Percentiles rank a stretch among this genome's conserved stretches.
phyloP scores from a whole-genome alignment of 2,329 filamentous ascomycete species.

The Fusarium odoratissimum region DNA sequence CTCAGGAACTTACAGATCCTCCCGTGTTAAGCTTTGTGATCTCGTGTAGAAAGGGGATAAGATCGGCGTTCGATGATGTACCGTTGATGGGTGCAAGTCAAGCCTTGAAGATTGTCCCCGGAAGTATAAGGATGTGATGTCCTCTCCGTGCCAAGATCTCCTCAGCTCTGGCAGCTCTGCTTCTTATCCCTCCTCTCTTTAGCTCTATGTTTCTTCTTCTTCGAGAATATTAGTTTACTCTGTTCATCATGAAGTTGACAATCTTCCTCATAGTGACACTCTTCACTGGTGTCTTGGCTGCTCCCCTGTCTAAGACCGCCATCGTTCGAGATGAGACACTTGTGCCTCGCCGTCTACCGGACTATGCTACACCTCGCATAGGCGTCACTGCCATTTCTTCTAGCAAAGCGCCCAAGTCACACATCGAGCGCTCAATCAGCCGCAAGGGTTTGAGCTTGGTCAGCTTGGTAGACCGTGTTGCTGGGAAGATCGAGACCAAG shows the following conservation, averaged over 20 bases:
- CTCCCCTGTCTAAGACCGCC: not conserved
- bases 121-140: slow-evolving; percentile 5
- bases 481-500: not conserved
- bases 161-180: not conserved
- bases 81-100: not conserved
- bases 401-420: not conserved
- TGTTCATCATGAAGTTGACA: slow-evolving; percentile 20
- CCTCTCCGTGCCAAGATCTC: not conserved
- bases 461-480: not conserved
- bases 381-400: accelerated
- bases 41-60: not conserved
- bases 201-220: accelerated
- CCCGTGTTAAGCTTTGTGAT: not conserved
- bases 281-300: not conserved
- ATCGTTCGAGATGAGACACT: not conserved
- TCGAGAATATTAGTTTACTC: too few species aligned
- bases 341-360: not conserved
- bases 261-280: not conserved
- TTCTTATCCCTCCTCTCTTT: not conserved
- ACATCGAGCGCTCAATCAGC: not conserved
- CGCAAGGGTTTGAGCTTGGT: not conserved
- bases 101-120: not conserved
- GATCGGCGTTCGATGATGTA: not conserved
- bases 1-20: not conserved
- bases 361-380: not conserved